Evolutionary conservation across 805 yeast species (phyloP).

Genomic region (Spathaspora passalidarum): DNA sequence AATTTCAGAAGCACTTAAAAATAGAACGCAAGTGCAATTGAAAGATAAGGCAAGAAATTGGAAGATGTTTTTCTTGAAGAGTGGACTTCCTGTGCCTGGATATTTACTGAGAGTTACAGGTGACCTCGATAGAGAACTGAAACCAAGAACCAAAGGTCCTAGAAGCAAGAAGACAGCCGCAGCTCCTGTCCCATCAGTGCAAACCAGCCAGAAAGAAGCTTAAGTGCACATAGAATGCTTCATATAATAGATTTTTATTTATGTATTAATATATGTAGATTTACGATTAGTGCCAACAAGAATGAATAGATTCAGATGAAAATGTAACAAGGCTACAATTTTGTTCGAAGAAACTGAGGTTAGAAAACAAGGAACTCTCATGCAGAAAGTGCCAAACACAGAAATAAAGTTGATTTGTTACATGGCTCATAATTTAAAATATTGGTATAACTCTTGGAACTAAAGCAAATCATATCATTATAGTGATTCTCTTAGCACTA

Average conservation of each 20-base stretch:
- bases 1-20: constrained; percentile 76
- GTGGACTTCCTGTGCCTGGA: constrained; percentile 73
- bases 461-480: not conserved
- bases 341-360: too few species aligned
- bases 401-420: not conserved
- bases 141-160: constrained; percentile 12
- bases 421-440: not conserved
- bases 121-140: constrained; percentile 56
- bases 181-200: constrained; percentile 34
- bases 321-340: too few species aligned
- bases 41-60: constrained; percentile 97
- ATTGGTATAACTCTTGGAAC: not conserved
- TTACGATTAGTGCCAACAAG: not conserved
- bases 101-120: constrained; percentile 87
- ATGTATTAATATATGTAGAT: not conserved
- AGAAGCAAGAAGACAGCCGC: constrained; percentile 37
- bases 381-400: not conserved
- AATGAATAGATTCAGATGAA: too few species aligned
- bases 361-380: not conserved
- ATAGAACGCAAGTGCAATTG: constrained; percentile 85
- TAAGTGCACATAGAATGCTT: not conserved
- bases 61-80: constrained; percentile 81
- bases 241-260: not conserved
- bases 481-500: not conserved
- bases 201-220: not conserved